Evolutionary conservation across 2,329 filamentous ascomycete genomes (phyloP), one percentile per base, ranked within the genome.

Genomic region (Zymoseptoria passerinii): DNA sequence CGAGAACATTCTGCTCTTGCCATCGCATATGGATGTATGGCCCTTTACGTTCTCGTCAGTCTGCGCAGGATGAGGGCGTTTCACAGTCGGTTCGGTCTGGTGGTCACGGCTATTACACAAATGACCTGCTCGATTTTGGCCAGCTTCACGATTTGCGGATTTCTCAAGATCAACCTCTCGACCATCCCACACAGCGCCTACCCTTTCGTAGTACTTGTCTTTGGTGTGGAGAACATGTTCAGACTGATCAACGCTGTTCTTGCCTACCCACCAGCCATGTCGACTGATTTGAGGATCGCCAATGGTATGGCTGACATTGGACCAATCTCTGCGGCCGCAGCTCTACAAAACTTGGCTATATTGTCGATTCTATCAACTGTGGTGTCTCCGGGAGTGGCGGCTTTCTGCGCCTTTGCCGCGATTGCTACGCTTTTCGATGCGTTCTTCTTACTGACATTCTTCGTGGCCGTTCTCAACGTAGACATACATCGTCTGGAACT

Each of bases 401-500:
- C 85, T 0, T 91, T 92, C 66, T 92, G 89, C 72, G 82, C 81
- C 1, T 92, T 92, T 70, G 85, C 86, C 2, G 85, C 85, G 2
- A 82, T 92, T 54, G 89, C 88, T 0, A 82, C 90, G 13, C 73
- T 88, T 0, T 87, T 92, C 66, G 89, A 92, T 71, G 87, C 88
- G 61, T 84, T 91, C 67, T 91, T 88, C 67, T 78, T 91, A 20
- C 81, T 89, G 7, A 92, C 88, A 0, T 92, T 91, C 73, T 92
- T 92, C 68, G 78, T 91, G 3, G 84, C 88, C 1, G 87, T 92
- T 10, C 76, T 92, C 23, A 91, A 87, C 67, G 85, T 92, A 50
- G 89, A 92, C 70, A 87, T 92, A 8, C 82, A 85, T 20, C 81
- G 89, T 64, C 83, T 87, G 58, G 89, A 92, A 73, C 80, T 92